Evolutionary conservation across 2,329 filamentous ascomycete species (phyloP).

Genomic region (Talaromyces sp.): DNA sequence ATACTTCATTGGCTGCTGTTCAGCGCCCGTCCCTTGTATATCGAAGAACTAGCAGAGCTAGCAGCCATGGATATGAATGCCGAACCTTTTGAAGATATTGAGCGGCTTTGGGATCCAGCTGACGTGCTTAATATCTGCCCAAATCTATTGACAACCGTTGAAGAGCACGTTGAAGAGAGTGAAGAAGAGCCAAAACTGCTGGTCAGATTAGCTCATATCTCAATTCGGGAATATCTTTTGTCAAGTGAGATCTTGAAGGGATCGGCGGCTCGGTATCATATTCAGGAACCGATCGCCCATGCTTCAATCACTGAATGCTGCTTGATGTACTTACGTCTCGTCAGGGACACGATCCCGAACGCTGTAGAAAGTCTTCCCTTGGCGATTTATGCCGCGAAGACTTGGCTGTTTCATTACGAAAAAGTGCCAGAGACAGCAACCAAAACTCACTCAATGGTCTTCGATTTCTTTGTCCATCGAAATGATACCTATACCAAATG

Average conservation of each 20-base stretch:
- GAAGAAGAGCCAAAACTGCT: background rate
- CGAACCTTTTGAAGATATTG: background rate
- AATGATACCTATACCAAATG: slow-evolving; percentile 3
- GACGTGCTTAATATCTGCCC: slow-evolving; percentile 17
- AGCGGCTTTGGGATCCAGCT: slow-evolving; percentile 12
- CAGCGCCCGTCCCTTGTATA: background rate
- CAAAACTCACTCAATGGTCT: slow-evolving; percentile 1
- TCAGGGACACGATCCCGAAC: background rate
- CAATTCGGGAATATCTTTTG: slow-evolving; percentile 16
- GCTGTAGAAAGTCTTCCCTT: slow-evolving; percentile 5
- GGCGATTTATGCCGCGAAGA: background rate
- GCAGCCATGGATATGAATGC: slow-evolving; percentile 13
- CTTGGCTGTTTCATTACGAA: slow-evolving; percentile 16
- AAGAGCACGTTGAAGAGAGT: background rate
- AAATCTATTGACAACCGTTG: slow-evolving; percentile 7
- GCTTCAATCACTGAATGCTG: slow-evolving; percentile 13
- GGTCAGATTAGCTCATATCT: slow-evolving; percentile 16
- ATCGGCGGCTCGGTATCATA: slow-evolving; percentile 1
- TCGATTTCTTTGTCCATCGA: slow-evolving; percentile 11
- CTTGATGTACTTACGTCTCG: slow-evolving; percentile 10
- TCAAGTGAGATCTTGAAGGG: slow-evolving; percentile 6
- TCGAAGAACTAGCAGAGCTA: slow-evolving; percentile 17
- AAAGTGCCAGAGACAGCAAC: background rate
- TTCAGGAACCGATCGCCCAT: slow-evolving; percentile 3
- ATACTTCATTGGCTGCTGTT: slow-evolving; percentile 17